Evolutionary conservation across 1,284 basidiomycete species (phyloP), one percentile per base, ranked within the genome.

Genomic region (Tilletia indica): DNA sequence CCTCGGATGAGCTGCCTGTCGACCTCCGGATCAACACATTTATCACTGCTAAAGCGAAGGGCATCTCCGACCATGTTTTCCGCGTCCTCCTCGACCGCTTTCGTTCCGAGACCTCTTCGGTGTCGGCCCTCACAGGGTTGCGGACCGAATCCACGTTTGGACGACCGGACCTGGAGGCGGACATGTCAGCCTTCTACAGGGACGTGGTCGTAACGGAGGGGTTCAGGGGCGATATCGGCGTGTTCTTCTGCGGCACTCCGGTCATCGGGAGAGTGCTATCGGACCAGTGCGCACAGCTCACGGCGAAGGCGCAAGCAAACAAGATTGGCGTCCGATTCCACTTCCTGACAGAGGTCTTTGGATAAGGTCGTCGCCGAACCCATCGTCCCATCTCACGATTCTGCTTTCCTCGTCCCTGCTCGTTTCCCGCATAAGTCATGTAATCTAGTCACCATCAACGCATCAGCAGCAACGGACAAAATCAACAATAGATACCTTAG

Each of bases 291-390:
- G 14, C 25, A 38, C 5, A 69, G n/a, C 48, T 68, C 5, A 71
- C 63, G 11, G 21, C 56, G 3, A 42, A 16, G 38, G 47, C 47
- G 21, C 34, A 19, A 38, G 61, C 42, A 5, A 48, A 71, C 31
- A 66, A 66, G 34, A 51, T 9, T 31, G n/a, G n/a, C 5, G 39
- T 25, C 9, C 39, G 67, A 31, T 71, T 68, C 49, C 25, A 49
- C 42, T 71, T 71, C 56, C 70, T 68, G 47, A 54, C 11, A 19
- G 70, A 71, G 63, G 70, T 67, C 21, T 71, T 71, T 42, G 49
- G 68, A 63, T 31, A 5, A 67, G 25, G 2, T 31, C 25, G 25
- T 31, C 25, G 25, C 25, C 25, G 25, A 31, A 31, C 25, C 25
- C 25, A 31, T 31, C 25, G 25, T n/a, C 48, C 25, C 25, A 31